A percentile compares a stretch with the other conserved stretches of the same genome.
Evolutionary conservation across 768 basidiomycete genomes (phyloP).

Genomic region (Tricholoma flavovirens): DNA sequence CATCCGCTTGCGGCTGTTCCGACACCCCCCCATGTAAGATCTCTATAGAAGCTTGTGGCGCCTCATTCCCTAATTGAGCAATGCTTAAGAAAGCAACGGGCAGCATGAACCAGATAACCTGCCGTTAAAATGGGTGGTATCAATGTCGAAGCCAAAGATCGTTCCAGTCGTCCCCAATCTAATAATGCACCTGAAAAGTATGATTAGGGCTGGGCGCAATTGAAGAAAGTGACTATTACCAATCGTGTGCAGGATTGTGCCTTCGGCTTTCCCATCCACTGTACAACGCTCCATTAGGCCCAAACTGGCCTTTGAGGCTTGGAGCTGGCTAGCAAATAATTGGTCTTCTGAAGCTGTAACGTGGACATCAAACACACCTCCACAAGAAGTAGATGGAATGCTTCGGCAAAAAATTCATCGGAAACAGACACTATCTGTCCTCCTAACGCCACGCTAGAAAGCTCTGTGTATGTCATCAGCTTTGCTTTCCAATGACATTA

Average conservation of each 20-base stretch:
- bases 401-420: conserved; percentile 95
- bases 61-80: conserved; percentile 66
- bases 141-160: conserved; percentile 83
- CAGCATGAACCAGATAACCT: conserved; percentile 11
- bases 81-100: background rate
- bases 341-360: background rate
- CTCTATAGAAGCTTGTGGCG: conserved; percentile 75
- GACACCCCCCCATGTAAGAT: conserved; percentile 40
- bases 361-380: conserved; percentile 44
- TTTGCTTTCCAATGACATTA: background rate
- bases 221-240: conserved; percentile 39
- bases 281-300: conserved; percentile 89
- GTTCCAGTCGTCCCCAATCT: conserved; percentile 73
- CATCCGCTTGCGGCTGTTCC: conserved; percentile 40
- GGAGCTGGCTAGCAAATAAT: conserved; percentile 59
- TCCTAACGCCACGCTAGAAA: conserved; percentile 83
- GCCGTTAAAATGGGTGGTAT: conserved; percentile 94
- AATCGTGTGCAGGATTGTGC: conserved; percentile 86
- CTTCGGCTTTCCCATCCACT: conserved; percentile 92
- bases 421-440: conserved; percentile 71
- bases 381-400: conserved; percentile 74
- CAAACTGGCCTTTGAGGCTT: conserved; percentile 93
- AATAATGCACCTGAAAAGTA: conserved; percentile 71
- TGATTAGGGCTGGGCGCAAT: background rate
- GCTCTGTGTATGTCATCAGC: conserved; percentile 47